These are phyloP conservation scores for Solanum corneliomulleri DNA, from an alignment of 257 asterid genomes.

Conservation along the genomic window DNA sequence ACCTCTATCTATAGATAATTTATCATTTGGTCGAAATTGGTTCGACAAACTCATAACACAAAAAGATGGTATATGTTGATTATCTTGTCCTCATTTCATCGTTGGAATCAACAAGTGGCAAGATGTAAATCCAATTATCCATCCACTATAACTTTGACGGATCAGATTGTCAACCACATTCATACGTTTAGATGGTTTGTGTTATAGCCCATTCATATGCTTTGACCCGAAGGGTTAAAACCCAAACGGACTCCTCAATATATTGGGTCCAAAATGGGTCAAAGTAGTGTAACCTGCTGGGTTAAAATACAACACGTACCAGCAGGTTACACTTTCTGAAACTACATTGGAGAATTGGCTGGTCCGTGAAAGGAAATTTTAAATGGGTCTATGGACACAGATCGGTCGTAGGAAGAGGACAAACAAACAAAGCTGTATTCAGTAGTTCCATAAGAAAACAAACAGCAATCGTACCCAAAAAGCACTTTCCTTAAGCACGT, in stretches of 20 bases:
- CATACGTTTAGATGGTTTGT: background rate
- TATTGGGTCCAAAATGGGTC: background rate
- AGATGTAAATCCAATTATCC: background rate
- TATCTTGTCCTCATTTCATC: background rate
- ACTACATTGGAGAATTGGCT: background rate
- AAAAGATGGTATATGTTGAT: background rate
- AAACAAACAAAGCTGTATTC: background rate
- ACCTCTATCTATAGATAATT: background rate
- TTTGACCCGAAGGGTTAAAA: background rate
- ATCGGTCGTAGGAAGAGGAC: background rate
- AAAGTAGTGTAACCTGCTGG: background rate
- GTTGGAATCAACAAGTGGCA: background rate
- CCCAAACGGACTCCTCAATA: background rate
- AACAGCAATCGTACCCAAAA: background rate
- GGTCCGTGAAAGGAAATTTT: background rate
- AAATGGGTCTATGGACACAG: background rate
- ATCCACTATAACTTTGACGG: background rate
- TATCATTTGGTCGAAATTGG: background rate
- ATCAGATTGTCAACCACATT: background rate
- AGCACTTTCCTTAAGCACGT: background rate
- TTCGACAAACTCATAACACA: background rate
- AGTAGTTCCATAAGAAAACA: background rate
- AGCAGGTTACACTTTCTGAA: background rate
- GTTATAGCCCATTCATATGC: background rate
- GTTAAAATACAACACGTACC: background rate